A percentile compares a stretch with the other conserved stretches of the same genome.
Evolutionary conservation across 2,329 filamentous ascomycete species (phyloP).

Genomic region (Ceratocystis albifundus): DNA sequence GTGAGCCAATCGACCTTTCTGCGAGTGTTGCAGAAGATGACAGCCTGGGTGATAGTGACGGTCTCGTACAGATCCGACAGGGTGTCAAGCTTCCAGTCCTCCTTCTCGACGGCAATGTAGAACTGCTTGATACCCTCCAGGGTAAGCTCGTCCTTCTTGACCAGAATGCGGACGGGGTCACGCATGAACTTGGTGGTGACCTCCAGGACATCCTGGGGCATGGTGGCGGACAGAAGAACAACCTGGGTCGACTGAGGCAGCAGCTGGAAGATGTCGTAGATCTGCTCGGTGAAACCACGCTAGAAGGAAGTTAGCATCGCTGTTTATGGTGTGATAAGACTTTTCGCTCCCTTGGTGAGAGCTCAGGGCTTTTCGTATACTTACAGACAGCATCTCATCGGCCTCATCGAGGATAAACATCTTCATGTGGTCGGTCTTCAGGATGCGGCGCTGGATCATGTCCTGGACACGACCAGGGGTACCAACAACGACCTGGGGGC

Average conservation of each 20-base stretch:
- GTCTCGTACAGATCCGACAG: slow-evolving; percentile 98
- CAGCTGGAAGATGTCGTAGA: slow-evolving; percentile 99
- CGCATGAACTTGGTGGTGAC: slow-evolving; percentile 99
- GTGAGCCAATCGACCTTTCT: slow-evolving; percentile 99
- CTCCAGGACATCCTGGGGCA: slow-evolving; percentile 98
- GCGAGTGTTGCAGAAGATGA: slow-evolving; percentile 99
- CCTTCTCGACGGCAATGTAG: slow-evolving; percentile 99
- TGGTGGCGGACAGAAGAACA: slow-evolving; percentile 92
- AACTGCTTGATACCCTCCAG: slow-evolving; percentile 99
- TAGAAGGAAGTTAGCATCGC: slow-evolving; percentile 35
- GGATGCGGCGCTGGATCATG: slow-evolving; percentile 97
- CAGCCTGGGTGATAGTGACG: slow-evolving; percentile 96
- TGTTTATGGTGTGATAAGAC: neutral
- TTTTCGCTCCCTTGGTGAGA: slow-evolving; percentile 23
- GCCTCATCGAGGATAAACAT: slow-evolving; percentile 99
- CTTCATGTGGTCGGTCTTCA: slow-evolving; percentile 98
- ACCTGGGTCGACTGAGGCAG: slow-evolving; percentile 97
- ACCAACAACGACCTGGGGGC: slow-evolving; percentile 93
- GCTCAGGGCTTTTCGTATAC: slow-evolving; percentile 28
- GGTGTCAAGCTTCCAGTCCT: slow-evolving; percentile 99
- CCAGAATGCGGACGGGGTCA: slow-evolving; percentile 94
- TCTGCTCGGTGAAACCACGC: slow-evolving; percentile 99
- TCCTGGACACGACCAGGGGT: slow-evolving; percentile 97
- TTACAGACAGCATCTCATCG: slow-evolving; percentile 93
- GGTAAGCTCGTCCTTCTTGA: slow-evolving; percentile 99